These are phyloP conservation scores for Aspergillus unguis DNA, from an alignment of 2,329 filamentous ascomycete species.

Conservation along the genomic window DNA sequence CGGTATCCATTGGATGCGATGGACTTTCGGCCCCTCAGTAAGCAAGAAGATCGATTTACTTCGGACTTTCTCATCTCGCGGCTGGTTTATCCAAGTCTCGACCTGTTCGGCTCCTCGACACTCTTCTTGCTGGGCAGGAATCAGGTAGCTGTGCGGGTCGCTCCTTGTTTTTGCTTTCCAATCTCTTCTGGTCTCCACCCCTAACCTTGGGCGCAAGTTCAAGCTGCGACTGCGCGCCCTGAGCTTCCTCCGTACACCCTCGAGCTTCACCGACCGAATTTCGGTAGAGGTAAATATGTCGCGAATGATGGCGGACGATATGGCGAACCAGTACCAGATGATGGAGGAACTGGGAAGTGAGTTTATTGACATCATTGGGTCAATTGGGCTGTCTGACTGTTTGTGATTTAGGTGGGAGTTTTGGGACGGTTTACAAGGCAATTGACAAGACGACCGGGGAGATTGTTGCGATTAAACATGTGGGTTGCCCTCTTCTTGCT, in stretches of 20 bases:
- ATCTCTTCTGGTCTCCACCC: conserved; percentile 12
- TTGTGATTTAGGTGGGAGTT: conserved; percentile 72
- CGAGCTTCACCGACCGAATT: not conserved
- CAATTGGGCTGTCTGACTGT: conserved; percentile 17
- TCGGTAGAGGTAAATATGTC: conserved; percentile 9
- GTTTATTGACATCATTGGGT: conserved; percentile 36
- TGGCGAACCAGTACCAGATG: conserved; percentile 88
- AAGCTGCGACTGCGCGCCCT: conserved; percentile 3
- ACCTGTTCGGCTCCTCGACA: conserved; percentile 16
- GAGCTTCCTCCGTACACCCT: not conserved
- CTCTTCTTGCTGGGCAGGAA: conserved; percentile 12
- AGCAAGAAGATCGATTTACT: conserved; percentile 6
- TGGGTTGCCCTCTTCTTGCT: conserved; percentile 46
- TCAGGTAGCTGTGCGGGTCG: conserved; percentile 16
- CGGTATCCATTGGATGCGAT: conserved; percentile 20
- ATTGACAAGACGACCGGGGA: conserved; percentile 88
- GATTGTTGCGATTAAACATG: conserved; percentile 94
- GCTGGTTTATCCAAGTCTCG: conserved; percentile 6
- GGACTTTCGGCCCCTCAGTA: conserved; percentile 10
- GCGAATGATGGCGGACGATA: conserved; percentile 45
- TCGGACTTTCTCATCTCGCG: conserved; percentile 1
- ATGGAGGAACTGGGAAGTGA: conserved; percentile 93
- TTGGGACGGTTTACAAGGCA: conserved; percentile 95
- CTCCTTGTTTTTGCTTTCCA: conserved; percentile 14
- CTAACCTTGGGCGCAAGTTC: conserved; percentile 3